Base-by-base conservation (phyloP, 306 rosid genomes). In the Cicer chorassanicum region DNA sequence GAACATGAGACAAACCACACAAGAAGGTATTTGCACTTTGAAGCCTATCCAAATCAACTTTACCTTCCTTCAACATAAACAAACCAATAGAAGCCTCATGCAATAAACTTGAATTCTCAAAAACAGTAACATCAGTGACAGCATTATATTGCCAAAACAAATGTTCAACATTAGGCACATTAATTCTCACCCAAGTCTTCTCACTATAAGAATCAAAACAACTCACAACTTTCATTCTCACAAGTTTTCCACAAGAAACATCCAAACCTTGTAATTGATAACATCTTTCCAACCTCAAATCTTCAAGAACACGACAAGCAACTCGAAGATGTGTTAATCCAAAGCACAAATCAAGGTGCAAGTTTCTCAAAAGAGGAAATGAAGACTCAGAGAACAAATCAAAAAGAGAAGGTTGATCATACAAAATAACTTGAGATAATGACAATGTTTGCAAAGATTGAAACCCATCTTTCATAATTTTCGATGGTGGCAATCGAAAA, bases 401-500 rank as follows among this genome's bases (percentile, higher is more conserved):
- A 2, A 74, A 15, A 0, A 93, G 82, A 18, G 76, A 84, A 8
- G 90, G 86, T 8, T 91, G 90, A 15, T 82, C 74, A 70, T 83
- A 13, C 34, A 87, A 44, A 9, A 86, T 63, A 7, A 91, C 70
- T 2, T 63, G 56, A 0, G 93, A 79, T 0, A 93, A 82, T 0
- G 93, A 89, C 8, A 93, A 40, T 2, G 79, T 79, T 2, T 84
- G 88, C 4, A 93, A 78, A 4, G 69, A 81, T 62, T 68, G 82
- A 72, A 93, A 93, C 0, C 96, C 95, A 1, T 57, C 64, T 6
- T 44, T 82, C 87, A 89, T 86, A 1, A 86, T 78, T 1, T 95
- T 89, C 0, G 85, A 61, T 0, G 97, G 98, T 1, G 97, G 97
- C 24, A 93, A 69, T 1, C 91, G 88, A 79, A 93, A 90, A 6